Evolutionary conservation across 352 stramenopile species (phyloP), one percentile per base, ranked within the genome.

Genomic region (Globisporangium nodosum): DNA sequence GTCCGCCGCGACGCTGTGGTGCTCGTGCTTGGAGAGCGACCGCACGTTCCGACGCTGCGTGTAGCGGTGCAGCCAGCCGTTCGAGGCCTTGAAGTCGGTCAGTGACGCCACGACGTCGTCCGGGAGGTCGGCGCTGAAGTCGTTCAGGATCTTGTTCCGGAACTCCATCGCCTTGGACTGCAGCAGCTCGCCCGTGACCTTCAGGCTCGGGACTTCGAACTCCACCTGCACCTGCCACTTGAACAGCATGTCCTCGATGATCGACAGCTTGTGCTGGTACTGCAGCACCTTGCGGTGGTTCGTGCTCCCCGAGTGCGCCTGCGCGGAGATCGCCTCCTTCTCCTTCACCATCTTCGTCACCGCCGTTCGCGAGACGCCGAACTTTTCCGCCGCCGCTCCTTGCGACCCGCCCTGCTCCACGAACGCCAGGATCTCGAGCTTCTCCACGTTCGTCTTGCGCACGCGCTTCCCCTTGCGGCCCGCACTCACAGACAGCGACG

Each of bases 301-400:
- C 15, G 73, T 88, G 54, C 67, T 87, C 58, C 85, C 81, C 3
- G 81, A 79, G 6, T 75, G 64, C n/a, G 83, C 80, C 59, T 90
- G 81, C 0, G 79, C 78, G 4, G 76, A 75, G 52, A 92, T 92
- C 5, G 81, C 81, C 5, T 80, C 75, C 9, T 82, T 76, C 60
- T 94, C 85, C 60, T 94, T 94, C 21, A 94, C 79, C 78, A 94
- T 92, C 59, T 92, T 94, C 5, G 85, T 94, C 59, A 94, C 85
- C 0, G 85, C 85, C 1, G 85, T 90, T 20, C 85, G 75, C 0
- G 85, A 94, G 31, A 94, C 80, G 16, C 82, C 82, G 42, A 91
- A 94, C 54, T 89, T 88, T 55, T 90, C 82, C 0, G 85, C 80
- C 6, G 85, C 81, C 1, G 81, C 76, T 35, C 81, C 78, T 50